Evolutionary conservation across 2,329 filamentous ascomycete species (phyloP).

Genomic region (Fusarium pininemorale): DNA sequence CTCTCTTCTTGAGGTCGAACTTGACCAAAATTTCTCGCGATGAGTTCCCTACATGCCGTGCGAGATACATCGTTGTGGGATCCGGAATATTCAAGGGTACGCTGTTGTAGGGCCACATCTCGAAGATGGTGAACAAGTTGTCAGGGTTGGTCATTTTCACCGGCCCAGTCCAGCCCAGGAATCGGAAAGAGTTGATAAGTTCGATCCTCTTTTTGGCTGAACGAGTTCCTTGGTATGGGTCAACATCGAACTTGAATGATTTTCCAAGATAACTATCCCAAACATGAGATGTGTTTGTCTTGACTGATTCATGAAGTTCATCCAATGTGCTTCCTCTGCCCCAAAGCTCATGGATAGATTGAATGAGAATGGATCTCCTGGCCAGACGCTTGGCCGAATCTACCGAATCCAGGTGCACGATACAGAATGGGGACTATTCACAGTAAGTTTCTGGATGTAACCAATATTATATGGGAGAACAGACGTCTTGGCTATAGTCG

Average conservation of each 20-base stretch:
- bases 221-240: conserved; percentile 82
- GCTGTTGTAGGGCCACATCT: conserved; percentile 75
- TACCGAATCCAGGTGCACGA: conserved; percentile 74
- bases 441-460: conserved; percentile 30
- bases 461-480: conserved; percentile 44
- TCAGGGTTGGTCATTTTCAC: conserved; percentile 81
- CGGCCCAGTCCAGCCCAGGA: conserved; percentile 79
- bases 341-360: conserved; percentile 91
- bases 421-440: conserved; percentile 82
- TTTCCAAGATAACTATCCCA: conserved; percentile 72
- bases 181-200: conserved; percentile 84
- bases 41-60: conserved; percentile 73
- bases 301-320: conserved; percentile 73
- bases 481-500: conserved; percentile 78
- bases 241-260: conserved; percentile 86
- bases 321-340: conserved; percentile 74
- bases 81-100: conserved; percentile 58
- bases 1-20: conserved; percentile 91
- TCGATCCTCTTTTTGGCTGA: conserved; percentile 69
- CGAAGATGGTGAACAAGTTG: conserved; percentile 81
- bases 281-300: conserved; percentile 63
- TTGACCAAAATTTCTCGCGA: conserved; percentile 73
- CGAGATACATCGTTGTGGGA: conserved; percentile 73
- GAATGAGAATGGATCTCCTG: conserved; percentile 80
- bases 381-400: conserved; percentile 73